A percentile compares a stretch with the other conserved stretches of the same genome.
phyloP scores from a whole-genome alignment of 176 grass and related monocot species.

The Zea mays region Zm-B73-REFERENCE-NAM-5.0 NC_050098.1:191469001-191469500 shows the following conservation, averaged over 20 bases:
- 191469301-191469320: neutral
- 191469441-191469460: neutral
- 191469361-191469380: neutral
- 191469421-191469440: neutral
- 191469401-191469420: neutral
- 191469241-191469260: neutral
- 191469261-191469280: neutral
- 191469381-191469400: neutral
- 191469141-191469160: slow-evolving; percentile 25
- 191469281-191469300: slow-evolving; percentile 42
- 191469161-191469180: slow-evolving; percentile 35
- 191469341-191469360: neutral
- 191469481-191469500: neutral
- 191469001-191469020: slow-evolving; percentile 48
- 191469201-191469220: neutral
- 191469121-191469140: slow-evolving; percentile 34
- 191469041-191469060: slow-evolving; percentile 59
- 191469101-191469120: slow-evolving; percentile 57
- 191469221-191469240: neutral
- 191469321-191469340: slow-evolving; percentile 3
- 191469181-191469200: slow-evolving; percentile 38
- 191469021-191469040: slow-evolving; percentile 38
- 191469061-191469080: slow-evolving; percentile 61
- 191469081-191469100: slow-evolving; percentile 58
- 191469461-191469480: neutral